Base-by-base conservation (phyloP, 768 basidiomycete genomes). In the Phlegmacium glaucopus region DNA sequence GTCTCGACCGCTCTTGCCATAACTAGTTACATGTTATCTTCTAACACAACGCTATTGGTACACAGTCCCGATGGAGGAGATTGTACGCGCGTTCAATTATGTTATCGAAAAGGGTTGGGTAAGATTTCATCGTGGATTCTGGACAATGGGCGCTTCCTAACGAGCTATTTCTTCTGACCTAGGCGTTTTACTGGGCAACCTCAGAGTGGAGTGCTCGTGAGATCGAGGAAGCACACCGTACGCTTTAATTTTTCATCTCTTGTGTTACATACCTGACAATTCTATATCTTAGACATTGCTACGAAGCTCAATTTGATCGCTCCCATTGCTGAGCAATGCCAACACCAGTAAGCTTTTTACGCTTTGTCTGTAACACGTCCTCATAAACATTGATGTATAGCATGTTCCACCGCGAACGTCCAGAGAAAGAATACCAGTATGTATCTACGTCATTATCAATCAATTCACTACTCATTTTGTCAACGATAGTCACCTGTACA, bases 351-450 rank as follows among this genome's bases (percentile, higher is more conserved):
- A n/a, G n/a, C n/a, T n/a, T n/a, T n/a, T n/a, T n/a, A n/a, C n/a
- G n/a, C n/a, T n/a, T n/a, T n/a, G n/a, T n/a, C n/a, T n/a, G n/a
- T n/a, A n/a, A n/a, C n/a, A n/a, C n/a, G n/a, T n/a, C n/a, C n/a
- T n/a, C n/a, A n/a, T n/a, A n/a, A n/a, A n/a, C n/a, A n/a, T n/a
- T n/a, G n/a, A n/a, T n/a, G n/a, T n/a, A 17, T 13, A 87, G 82
- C 59, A 81, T 90, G 79, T 77, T 92, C 62, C 77, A 83, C 61
- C 82, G 89, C 15, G 85, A 90, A 53, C 76, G 83, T 12, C 82
- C 88, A n/a, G 90, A 93, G 69, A 78, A 79, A 57, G 88, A 91
- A 71, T 90, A 87, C 65, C 72, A 67, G 77, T 82, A 55, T 52
- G 75, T 61, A 17, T 16, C 12, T 1, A n/a, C n/a, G n/a, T n/a